Evolutionary conservation across 2,329 filamentous ascomycete genomes (phyloP).

Genomic region (Pseudogymnoascus sp.): DNA sequence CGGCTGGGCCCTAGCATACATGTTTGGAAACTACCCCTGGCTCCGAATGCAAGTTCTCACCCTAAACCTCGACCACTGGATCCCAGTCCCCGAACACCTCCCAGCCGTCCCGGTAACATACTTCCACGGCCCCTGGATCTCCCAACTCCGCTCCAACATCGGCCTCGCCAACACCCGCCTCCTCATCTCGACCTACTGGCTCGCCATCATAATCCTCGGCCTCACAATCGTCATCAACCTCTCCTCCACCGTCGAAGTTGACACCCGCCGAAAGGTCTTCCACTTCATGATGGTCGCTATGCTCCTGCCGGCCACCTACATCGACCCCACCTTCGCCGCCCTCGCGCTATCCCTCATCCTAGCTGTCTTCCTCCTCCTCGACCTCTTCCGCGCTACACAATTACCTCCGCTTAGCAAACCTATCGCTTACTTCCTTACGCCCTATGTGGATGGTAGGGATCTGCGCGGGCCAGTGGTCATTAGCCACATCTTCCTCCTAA

Average conservation of each 20-base stretch:
- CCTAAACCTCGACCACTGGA: constrained; percentile 66
- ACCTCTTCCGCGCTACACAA: constrained; percentile 84
- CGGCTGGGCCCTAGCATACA: constrained; percentile 86
- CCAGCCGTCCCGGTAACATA: not conserved
- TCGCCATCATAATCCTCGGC: constrained; percentile 61
- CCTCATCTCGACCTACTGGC: constrained; percentile 67
- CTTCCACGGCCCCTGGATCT: constrained; percentile 48
- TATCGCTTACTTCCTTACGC: constrained; percentile 78
- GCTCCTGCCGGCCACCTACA: constrained; percentile 78
- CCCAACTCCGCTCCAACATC: constrained; percentile 57
- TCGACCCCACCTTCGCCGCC: constrained; percentile 79
- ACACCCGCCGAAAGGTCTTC: constrained; percentile 93
- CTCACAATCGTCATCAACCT: constrained; percentile 69
- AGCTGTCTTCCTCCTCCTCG: constrained; percentile 78
- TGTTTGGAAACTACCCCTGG: constrained; percentile 69
- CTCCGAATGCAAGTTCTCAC: constrained; percentile 67
- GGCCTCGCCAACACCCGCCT: constrained; percentile 80
- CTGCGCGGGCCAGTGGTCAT: constrained; percentile 91
- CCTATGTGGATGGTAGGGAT: constrained; percentile 91
- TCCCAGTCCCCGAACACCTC: constrained; percentile 52
- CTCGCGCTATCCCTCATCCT: constrained; percentile 75
- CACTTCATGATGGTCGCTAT: constrained; percentile 98
- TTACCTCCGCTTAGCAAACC: constrained; percentile 83
- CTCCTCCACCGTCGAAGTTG: constrained; percentile 76
- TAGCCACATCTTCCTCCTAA: constrained; percentile 89